These are phyloP conservation scores for Coleophoma eucalyptorum DNA, from an alignment of 2,329 filamentous ascomycete species.

Conservation along the genomic window DNA sequence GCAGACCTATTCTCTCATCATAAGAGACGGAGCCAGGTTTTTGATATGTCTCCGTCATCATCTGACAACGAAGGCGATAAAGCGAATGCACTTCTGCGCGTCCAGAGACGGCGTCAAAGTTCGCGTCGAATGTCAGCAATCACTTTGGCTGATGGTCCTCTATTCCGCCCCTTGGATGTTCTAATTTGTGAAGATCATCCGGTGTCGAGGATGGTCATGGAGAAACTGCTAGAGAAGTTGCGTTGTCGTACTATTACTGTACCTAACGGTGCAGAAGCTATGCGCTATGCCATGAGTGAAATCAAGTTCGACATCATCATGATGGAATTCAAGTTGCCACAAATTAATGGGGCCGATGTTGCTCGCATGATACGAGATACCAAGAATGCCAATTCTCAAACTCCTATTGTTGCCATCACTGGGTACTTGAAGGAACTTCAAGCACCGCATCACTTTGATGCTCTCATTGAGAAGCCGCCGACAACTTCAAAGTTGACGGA, in stretches of 20 bases:
- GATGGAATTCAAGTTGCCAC: conserved; percentile 92
- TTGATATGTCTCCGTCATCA: conserved; percentile 94
- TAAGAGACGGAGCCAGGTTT: conserved; percentile 89
- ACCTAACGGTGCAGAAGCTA: conserved; percentile 83
- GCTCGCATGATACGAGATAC: conserved; percentile 97
- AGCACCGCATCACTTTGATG: conserved; percentile 93
- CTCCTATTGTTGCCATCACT: conserved; percentile 93
- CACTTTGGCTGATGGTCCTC: conserved; percentile 75
- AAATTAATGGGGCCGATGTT: conserved; percentile 92
- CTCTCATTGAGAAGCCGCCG: conserved; percentile 92
- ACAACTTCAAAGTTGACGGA: conserved; percentile 89
- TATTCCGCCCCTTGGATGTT: conserved; percentile 87
- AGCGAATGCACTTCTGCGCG: conserved; percentile 83
- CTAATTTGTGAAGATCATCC: conserved; percentile 97
- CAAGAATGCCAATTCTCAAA: conserved; percentile 90
- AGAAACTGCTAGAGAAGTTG: conserved; percentile 91
- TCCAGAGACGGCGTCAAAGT: conserved; percentile 91
- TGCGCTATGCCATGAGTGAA: conserved; percentile 91
- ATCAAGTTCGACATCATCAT: conserved; percentile 99
- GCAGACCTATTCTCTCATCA: conserved; percentile 70
- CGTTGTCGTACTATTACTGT: conserved; percentile 93
- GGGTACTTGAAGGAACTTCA: conserved; percentile 97
- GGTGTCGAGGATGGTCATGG: conserved; percentile 97
- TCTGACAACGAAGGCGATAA: conserved; percentile 96
- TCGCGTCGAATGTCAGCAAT: conserved; percentile 93